Evolutionary conservation across 805 yeast genomes (phyloP).

Genomic region (Cyberlindnera saturnus): DNA sequence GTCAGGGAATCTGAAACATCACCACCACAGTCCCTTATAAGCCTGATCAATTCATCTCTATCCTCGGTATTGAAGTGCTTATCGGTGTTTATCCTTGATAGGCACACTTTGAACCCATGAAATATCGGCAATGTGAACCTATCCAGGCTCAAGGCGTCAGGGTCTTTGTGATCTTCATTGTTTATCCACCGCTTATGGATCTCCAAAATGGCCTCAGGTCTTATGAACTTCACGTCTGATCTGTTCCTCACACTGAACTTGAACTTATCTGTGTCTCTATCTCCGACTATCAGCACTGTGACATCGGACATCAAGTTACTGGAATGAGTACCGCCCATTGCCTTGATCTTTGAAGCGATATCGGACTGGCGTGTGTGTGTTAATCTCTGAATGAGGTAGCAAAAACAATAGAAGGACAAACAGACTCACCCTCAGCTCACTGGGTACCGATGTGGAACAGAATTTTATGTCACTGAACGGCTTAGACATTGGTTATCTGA

Average conservation of each 20-base stretch:
- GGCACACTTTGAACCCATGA: conserved; percentile 32
- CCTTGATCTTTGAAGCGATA: conserved; percentile 38
- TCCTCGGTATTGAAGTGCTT: conserved; percentile 20
- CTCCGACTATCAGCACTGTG: conserved; percentile 54
- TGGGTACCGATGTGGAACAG: conserved; percentile 23
- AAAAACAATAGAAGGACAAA: not conserved
- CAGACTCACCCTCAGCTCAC: conserved; percentile 14
- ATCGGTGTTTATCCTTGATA: conserved; percentile 29
- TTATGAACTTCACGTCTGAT: conserved; percentile 51
- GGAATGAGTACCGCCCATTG: conserved; percentile 55
- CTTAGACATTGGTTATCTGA: conserved; percentile 9
- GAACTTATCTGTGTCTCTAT: conserved; percentile 49
- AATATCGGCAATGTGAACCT: conserved; percentile 36
- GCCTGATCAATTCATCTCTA: conserved; percentile 27
- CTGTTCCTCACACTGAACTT: conserved; percentile 44
- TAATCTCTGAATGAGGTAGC: not conserved
- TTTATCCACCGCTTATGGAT: conserved; percentile 47
- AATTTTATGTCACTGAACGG: conserved; percentile 20
- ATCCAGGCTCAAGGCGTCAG: conserved; percentile 19
- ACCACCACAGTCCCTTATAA: conserved; percentile 43
- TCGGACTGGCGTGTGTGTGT: conserved; percentile 20
- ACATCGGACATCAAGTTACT: conserved; percentile 58
- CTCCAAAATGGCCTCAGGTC: conserved; percentile 37
- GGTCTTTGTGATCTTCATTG: conserved; percentile 36
- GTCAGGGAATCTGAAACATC: conserved; percentile 45